phyloP scores from a whole-genome alignment of 257 asterid genomes.

The Fraxinus cuspidata region DNA sequence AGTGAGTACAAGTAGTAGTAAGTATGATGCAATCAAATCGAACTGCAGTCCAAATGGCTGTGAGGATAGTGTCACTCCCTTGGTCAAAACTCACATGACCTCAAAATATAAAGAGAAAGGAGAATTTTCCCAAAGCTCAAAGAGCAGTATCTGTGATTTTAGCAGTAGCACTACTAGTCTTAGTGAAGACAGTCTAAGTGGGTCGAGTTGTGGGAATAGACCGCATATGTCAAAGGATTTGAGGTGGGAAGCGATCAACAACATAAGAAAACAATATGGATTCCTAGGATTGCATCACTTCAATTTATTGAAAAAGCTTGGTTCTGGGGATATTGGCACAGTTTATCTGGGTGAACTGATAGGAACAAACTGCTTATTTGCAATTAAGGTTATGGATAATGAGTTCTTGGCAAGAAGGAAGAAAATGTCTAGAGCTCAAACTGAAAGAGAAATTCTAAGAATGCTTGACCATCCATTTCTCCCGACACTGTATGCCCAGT shows the following conservation, averaged over 20 bases:
- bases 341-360: conserved; percentile 83
- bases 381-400: conserved; percentile 92
- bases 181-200: conserved; percentile 79
- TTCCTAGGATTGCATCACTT: conserved; percentile 73
- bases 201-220: conserved; percentile 59
- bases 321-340: conserved; percentile 88
- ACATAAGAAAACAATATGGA: conserved; percentile 57
- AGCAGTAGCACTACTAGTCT: conserved; percentile 80
- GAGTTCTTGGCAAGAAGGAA: conserved; percentile 76
- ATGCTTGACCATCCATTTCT: conserved; percentile 97
- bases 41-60: conserved; percentile 26
- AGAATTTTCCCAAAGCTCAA: conserved; percentile 77
- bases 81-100: conserved; percentile 33
- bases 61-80: conserved; percentile 34
- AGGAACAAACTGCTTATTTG: conserved; percentile 64
- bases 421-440: conserved; percentile 80
- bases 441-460: conserved; percentile 86
- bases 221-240: conserved; percentile 90
- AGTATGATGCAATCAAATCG: conserved; percentile 28
- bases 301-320: conserved; percentile 72
- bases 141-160: conserved; percentile 81
- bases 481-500: conserved; percentile 86
- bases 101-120: conserved; percentile 54
- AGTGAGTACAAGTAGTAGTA: conserved; percentile 22
- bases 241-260: conserved; percentile 74